phyloP scores from a whole-genome alignment of 495 filamentous ascomycete species.

The Ramalina intermedia region DNA sequence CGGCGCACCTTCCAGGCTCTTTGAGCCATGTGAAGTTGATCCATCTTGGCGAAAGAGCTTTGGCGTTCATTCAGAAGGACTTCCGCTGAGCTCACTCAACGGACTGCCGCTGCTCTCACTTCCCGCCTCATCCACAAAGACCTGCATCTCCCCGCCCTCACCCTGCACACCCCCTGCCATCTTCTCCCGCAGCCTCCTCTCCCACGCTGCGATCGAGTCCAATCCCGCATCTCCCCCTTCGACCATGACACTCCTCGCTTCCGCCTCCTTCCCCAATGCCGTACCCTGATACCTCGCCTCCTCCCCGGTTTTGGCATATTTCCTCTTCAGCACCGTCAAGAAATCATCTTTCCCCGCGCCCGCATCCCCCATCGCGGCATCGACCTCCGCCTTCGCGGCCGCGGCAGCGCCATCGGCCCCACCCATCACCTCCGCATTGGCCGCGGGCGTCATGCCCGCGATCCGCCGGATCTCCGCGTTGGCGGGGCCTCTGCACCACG shows the following conservation, averaged over 20 bases:
- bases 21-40: no score
- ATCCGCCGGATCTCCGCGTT: slow-evolving; percentile 62
- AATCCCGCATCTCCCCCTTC: slow-evolving; percentile 47
- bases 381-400: slow-evolving; percentile 23
- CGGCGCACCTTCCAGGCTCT: no score
- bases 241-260: slow-evolving; percentile 50
- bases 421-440: background rate
- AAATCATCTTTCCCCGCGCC: slow-evolving; percentile 37
- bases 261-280: slow-evolving; percentile 52
- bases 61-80: no score
- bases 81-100: slow-evolving; percentile 10
- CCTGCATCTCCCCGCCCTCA: background rate
- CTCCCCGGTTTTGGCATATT: slow-evolving; percentile 67
- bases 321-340: slow-evolving; percentile 60
- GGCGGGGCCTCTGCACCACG: slow-evolving; percentile 53
- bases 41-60: no score
- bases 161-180: background rate
- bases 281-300: slow-evolving; percentile 71
- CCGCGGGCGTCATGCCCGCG: slow-evolving; percentile 32
- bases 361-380: background rate
- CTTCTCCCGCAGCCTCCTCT: slow-evolving; percentile 5
- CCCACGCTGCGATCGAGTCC: slow-evolving; percentile 56
- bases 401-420: background rate
- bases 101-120: slow-evolving; percentile 11
- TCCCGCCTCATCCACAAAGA: background rate